phyloP scores from a whole-genome alignment of 2,329 filamentous ascomycete genomes.

The Helminthosporium solani region DNA sequence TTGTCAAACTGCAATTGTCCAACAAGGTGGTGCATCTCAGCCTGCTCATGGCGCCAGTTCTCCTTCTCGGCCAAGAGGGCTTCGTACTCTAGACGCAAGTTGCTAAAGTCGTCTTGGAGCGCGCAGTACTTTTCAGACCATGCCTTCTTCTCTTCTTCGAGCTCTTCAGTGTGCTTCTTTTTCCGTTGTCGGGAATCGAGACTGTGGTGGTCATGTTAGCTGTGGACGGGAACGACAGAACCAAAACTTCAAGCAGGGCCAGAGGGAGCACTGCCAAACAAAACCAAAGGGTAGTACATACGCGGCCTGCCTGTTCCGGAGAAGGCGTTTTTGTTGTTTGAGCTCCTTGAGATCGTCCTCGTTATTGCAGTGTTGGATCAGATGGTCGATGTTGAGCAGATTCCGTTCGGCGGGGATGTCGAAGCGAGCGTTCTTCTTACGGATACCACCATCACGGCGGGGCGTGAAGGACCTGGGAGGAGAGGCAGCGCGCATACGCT shows the following conservation, averaged over 20 bases:
- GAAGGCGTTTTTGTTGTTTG: slow-evolving; percentile 94
- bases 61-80: slow-evolving; percentile 56
- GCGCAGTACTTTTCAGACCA: slow-evolving; percentile 74
- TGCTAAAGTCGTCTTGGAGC: slow-evolving; percentile 74
- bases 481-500: slow-evolving; percentile 65
- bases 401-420: slow-evolving; percentile 94
- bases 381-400: slow-evolving; percentile 88
- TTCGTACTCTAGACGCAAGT: slow-evolving; percentile 63
- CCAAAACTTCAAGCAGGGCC: slow-evolving; percentile 21
- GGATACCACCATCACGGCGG: slow-evolving; percentile 78
- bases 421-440: slow-evolving; percentile 98
- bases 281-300: slow-evolving; percentile 58
- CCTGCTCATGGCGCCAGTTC: slow-evolving; percentile 70
- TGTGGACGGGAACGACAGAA: slow-evolving; percentile 24
- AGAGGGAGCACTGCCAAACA: slow-evolving; percentile 33
- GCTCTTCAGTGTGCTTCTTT: slow-evolving; percentile 95
- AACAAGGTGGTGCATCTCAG: slow-evolving; percentile 73
- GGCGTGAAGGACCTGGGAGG: slow-evolving; percentile 74
- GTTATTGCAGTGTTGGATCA: slow-evolving; percentile 84
- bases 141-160: slow-evolving; percentile 96
- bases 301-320: slow-evolving; percentile 96
- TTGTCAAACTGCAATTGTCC: slow-evolving; percentile 80
- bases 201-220: slow-evolving; percentile 54
- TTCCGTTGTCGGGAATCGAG: slow-evolving; percentile 96
- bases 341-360: slow-evolving; percentile 96